These are phyloP conservation scores for Cyclotella cryptica DNA, from an alignment of 108 stramenopile genomes.

Conservation along the genomic window DNA sequence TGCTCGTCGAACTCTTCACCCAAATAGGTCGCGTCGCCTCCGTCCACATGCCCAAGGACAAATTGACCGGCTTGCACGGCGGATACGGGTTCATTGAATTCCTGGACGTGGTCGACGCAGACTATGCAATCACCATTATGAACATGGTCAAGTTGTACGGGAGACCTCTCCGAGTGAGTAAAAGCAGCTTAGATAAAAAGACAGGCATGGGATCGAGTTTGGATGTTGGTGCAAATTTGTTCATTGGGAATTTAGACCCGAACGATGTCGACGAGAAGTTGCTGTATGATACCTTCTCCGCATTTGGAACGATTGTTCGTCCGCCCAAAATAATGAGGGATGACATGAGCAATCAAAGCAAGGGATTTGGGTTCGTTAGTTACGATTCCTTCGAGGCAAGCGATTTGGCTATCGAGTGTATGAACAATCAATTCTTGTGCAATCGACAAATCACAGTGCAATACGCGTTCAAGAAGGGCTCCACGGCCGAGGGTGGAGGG, in stretches of 20 bases:
- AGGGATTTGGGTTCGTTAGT: conserved; percentile 96
- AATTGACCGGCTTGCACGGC: conserved; percentile 83
- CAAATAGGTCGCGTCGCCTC: conserved; percentile 94
- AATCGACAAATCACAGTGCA: conserved; percentile 95
- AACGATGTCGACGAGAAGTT: conserved; percentile 97
- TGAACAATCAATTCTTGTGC: conserved; percentile 97
- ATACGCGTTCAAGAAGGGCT: conserved; percentile 97
- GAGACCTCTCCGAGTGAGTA: conserved; percentile 91
- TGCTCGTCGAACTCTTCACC: conserved; percentile 94
- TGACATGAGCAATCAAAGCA: conserved; percentile 83
- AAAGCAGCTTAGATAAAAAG: conserved; percentile 89
- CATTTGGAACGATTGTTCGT: conserved; percentile 95
- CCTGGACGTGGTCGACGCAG: conserved; percentile 91
- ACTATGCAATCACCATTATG: conserved; percentile 96
- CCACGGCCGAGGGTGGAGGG: conserved; percentile 42
- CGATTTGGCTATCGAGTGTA: conserved; percentile 98
- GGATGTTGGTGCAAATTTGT: conserved; percentile 99
- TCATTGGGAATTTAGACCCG: conserved; percentile 96
- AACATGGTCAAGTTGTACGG: conserved; percentile 97
- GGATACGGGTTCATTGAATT: conserved; percentile 99
- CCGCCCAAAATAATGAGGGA: conserved; percentile 93
- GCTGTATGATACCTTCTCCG: conserved; percentile 97
- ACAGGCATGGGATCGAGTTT: conserved; percentile 50
- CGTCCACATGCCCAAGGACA: conserved; percentile 99
- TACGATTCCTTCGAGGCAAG: conserved; percentile 95